A percentile compares a stretch with the other conserved stretches of the same genome.
These are phyloP conservation scores for Begonia fuchsioides DNA, from an alignment of 306 rosid species.

Conservation along the genomic window DNA sequence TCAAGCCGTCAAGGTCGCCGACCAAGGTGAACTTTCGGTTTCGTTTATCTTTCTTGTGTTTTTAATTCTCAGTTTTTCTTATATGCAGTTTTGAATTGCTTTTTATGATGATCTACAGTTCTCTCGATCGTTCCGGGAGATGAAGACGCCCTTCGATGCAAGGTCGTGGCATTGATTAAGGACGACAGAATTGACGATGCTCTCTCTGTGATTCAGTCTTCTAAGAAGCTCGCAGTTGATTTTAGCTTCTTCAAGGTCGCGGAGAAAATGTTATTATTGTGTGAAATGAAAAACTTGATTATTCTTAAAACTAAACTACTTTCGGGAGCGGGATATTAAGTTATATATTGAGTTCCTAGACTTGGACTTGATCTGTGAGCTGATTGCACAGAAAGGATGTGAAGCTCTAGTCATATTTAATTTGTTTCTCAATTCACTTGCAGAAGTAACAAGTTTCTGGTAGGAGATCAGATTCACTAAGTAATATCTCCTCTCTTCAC, in stretches of 20 bases:
- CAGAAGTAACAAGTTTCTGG: not conserved
- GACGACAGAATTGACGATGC: conserved; percentile 51
- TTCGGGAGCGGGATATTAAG: too few species aligned
- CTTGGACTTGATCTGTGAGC: too few species aligned
- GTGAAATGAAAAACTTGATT: too few species aligned
- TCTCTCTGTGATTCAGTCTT: conserved; percentile 43
- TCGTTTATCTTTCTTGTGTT: not conserved
- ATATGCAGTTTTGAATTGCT: not conserved
- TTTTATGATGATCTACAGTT: conserved; percentile 24
- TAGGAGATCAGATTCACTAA: too few species aligned
- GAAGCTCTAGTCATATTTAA: too few species aligned
- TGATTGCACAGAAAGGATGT: too few species aligned
- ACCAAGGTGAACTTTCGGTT: conserved; percentile 47
- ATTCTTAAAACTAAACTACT: too few species aligned
- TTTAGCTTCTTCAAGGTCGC: conserved; percentile 54
- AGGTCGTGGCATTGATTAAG: conserved; percentile 64
- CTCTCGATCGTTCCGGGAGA: conserved; percentile 55
- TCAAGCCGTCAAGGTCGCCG: conserved; percentile 63
- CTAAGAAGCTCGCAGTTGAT: conserved; percentile 23
- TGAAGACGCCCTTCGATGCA: conserved; percentile 79
- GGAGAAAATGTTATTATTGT: too few species aligned
- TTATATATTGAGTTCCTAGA: too few species aligned
- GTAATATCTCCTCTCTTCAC: too few species aligned
- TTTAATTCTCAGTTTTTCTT: not conserved
- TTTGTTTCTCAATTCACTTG: too few species aligned